Evolutionary conservation across 352 stramenopile genomes (phyloP), one percentile per base, ranked within the genome.

Genomic region (Pythium volutum): DNA sequence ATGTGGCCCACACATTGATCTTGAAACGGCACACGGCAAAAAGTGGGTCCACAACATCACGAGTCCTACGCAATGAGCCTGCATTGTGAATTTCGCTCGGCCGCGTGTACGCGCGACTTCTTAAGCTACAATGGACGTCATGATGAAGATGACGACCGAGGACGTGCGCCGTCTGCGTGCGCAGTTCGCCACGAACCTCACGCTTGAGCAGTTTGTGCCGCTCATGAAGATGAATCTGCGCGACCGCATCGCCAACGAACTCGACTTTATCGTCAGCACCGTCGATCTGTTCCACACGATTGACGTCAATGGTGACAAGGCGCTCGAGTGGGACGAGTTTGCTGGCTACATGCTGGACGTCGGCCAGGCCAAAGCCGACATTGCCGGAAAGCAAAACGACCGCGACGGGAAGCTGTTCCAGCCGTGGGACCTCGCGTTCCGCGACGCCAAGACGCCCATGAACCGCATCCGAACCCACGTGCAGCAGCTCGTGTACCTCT

Each of bases 301-400:
- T 53, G 89, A 97, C 63, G 83, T 96, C 55, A 96, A 97, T 43
- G 89, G 88, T 2, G 88, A 97, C 69, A 74, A 76, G 12, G 69
- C 74, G 20, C 70, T 96, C 55, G 89, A 96, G 56, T 97, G 89
- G 89, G 88, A 97, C 59, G 89, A 97, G 67, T 97, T 97, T 58
- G 86, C 85, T 0, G 73, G 67, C 18, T 95, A 93, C 64, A 92
- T 96, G 72, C 79, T 95, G 47, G 87, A 96, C 51, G 79, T 77
- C 3, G 79, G 79, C 0, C 73, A 87, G 48, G 81, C 77, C 10
- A 77, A 79, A 52, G 70, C 77, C 1, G 77, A 91, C 43, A 81
- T 80, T 20, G 38, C 27, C 2, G 18, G 18, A 18, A 60, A 27
- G 59, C 42, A 12, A 16, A 11, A 53, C 54, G 48, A 26, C 1